Conservation (phyloP, 2,329 filamentous ascomycete species). For the Penicillium sumatraense region DNA sequence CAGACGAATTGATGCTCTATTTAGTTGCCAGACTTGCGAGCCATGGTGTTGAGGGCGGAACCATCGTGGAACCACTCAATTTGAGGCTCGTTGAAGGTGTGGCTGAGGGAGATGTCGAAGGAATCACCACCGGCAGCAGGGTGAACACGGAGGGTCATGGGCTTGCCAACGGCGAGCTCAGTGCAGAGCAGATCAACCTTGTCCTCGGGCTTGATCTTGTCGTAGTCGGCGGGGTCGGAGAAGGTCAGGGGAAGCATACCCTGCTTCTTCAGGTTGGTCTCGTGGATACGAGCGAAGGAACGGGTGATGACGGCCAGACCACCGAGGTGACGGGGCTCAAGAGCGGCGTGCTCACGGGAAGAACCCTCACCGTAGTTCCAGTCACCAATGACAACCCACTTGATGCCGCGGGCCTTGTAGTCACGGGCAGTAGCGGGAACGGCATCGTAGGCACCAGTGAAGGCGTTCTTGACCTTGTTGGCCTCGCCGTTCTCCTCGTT, state of each 20-base stretch:
- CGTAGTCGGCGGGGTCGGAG: slow-evolving; percentile 91
- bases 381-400: slow-evolving; percentile 97
- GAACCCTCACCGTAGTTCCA: slow-evolving; percentile 99
- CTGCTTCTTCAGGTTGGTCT: slow-evolving; percentile 99
- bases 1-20: slow-evolving; percentile 7
- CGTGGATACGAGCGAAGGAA: slow-evolving; percentile 98
- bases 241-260: slow-evolving; percentile 99
- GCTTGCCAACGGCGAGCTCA: slow-evolving; percentile 88
- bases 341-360: slow-evolving; percentile 96
- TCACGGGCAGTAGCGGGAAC: slow-evolving; percentile 94
- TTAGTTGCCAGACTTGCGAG: slow-evolving; percentile 62
- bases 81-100: slow-evolving; percentile 98
- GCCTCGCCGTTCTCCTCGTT: slow-evolving; percentile 95
- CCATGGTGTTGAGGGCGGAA: slow-evolving; percentile 97
- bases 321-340: slow-evolving; percentile 96
- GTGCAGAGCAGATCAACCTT: slow-evolving; percentile 89
- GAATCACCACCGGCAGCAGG: slow-evolving; percentile 76
- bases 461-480: slow-evolving; percentile 95
- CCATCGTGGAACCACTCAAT: slow-evolving; percentile 99
- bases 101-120: slow-evolving; percentile 82
- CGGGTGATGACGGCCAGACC: slow-evolving; percentile 96
- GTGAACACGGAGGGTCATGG: slow-evolving; percentile 88
- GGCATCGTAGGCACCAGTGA: slow-evolving; percentile 80
- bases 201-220: slow-evolving; percentile 92
- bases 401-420: slow-evolving; percentile 96